Percentiles rank a stretch among this genome's conserved stretches.
Conservation (phyloP, 805 yeast species). For the Sugiyamaella americana region DNA sequence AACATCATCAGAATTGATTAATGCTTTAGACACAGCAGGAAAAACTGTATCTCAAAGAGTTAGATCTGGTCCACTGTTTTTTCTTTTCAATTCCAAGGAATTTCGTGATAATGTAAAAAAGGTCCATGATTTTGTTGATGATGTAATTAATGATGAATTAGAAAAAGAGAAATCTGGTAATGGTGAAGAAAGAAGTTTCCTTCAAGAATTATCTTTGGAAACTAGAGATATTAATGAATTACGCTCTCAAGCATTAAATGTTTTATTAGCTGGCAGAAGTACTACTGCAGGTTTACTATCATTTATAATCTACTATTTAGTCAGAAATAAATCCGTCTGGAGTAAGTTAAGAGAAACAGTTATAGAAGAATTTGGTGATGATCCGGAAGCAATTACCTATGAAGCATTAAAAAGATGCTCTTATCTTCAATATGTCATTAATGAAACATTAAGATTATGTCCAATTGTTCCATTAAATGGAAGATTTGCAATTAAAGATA, state of each 20-base stretch:
- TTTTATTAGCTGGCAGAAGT: constrained; percentile 50
- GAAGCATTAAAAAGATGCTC: constrained; percentile 45
- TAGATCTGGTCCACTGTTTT: constrained; percentile 20
- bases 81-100: constrained; percentile 18
- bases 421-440: constrained; percentile 42
- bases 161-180: constrained; percentile 16
- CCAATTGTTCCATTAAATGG: constrained; percentile 48
- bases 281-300: constrained; percentile 49
- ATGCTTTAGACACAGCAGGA: background rate
- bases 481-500: constrained; percentile 41
- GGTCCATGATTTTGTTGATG: constrained; percentile 35
- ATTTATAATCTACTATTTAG: constrained; percentile 40
- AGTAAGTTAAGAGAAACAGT: constrained; percentile 37
- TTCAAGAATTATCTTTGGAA: constrained; percentile 43
- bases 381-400: constrained; percentile 32
- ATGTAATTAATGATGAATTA: constrained; percentile 38
- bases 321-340: constrained; percentile 34
- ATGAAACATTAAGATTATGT: constrained; percentile 45
- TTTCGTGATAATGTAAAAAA: constrained; percentile 31
- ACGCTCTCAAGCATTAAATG: constrained; percentile 46
- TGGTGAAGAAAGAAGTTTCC: constrained; percentile 40
- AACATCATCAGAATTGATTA: background rate
- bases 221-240: constrained; percentile 44
- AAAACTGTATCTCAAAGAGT: background rate
- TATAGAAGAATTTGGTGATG: constrained; percentile 32